Evolutionary conservation across 352 stramenopile genomes (phyloP).

Genomic region (Pythium periplocum): DNA sequence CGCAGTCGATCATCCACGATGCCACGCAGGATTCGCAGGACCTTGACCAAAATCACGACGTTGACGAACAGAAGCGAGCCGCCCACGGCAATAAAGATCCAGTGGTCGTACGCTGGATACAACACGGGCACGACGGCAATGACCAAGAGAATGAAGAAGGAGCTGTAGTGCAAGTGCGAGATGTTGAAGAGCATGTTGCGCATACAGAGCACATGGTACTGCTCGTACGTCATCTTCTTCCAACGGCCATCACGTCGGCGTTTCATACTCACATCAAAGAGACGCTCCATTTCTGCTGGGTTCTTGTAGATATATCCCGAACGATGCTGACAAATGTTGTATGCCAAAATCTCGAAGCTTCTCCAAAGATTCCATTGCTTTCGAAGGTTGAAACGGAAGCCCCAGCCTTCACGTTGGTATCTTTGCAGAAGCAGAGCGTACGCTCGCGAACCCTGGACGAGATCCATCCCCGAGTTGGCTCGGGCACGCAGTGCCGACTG

Average conservation of each 20-base stretch:
- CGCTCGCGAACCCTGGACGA: constrained; percentile 62
- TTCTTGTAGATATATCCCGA: constrained; percentile 90
- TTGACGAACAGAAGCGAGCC: constrained; percentile 50
- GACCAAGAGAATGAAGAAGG: constrained; percentile 68
- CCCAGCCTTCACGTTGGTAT: constrained; percentile 76
- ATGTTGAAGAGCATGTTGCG: constrained; percentile 81
- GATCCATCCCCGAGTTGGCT: constrained; percentile 64
- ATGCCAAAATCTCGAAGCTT: constrained; percentile 83
- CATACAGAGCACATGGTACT: constrained; percentile 83
- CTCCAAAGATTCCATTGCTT: constrained; percentile 87
- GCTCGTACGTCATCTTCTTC: constrained; percentile 53
- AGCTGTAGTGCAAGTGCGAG: constrained; percentile 72
- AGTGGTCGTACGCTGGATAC: constrained; percentile 58
- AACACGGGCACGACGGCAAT: constrained; percentile 65
- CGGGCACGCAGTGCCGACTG: constrained; percentile 23
- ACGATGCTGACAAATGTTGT: constrained; percentile 86
- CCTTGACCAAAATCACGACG: constrained; percentile 82
- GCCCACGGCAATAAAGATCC: constrained; percentile 72
- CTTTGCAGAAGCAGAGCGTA: constrained; percentile 71
- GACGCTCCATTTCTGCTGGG: constrained; percentile 68
- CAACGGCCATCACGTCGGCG: constrained; percentile 19
- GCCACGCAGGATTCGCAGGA: constrained; percentile 71
- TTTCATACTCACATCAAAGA: constrained; percentile 47
- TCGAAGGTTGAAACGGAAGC: constrained; percentile 70
- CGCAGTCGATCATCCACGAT: constrained; percentile 80